Base-by-base conservation (phyloP, 768 basidiomycete species). In the Psilocybe cubensis region DNA sequence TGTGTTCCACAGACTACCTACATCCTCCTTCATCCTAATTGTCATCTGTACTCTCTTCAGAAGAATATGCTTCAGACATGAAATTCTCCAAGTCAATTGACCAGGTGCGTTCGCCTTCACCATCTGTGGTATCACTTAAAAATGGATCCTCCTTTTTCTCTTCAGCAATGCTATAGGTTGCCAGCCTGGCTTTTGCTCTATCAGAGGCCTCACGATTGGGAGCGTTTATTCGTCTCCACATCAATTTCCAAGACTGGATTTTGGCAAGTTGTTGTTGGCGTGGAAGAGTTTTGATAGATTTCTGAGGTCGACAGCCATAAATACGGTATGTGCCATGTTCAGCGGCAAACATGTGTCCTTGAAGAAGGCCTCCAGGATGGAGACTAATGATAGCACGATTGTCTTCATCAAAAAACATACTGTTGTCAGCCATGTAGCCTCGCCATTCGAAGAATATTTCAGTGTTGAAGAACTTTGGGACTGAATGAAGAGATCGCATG, bases 371-470 rank as follows among this genome's bases (percentile, higher is more conserved):
- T 6, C 62, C 54, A 24, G 63, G 64, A 23, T 64, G 62, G 42
- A 70, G 70, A 3, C 60, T 61, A 54, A 69, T 59, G 42, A 45
- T 56, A 8, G 55, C 67, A 4, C 43, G 57, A 43, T 70, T 69
- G 4, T 46, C 20, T 2, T 50, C 21, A n/a, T 46, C 56, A 41
- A 62, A 67, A 2, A 57, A 56, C 64, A 67, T 64, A 23, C 52
- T 52, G 11, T 50, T 58, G 27, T 63, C 61, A 18, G 61, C 62
- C 20, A 48, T 17, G 24, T 68, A 66, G 31, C 68, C 68, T 10
- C 69, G 62, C 68, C 68, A 68, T 14, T 59, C 46, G 46, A 68
- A 67, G 6, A 51, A 29, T 31, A 54, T 43, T 0, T 47, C 46
- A 3, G 57, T 54, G 10, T 68, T 60, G 7, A 61, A 43, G 14